Base-by-base conservation (phyloP, 805 yeast genomes). In the Vanderwaltozyma yarrowii region DNA sequence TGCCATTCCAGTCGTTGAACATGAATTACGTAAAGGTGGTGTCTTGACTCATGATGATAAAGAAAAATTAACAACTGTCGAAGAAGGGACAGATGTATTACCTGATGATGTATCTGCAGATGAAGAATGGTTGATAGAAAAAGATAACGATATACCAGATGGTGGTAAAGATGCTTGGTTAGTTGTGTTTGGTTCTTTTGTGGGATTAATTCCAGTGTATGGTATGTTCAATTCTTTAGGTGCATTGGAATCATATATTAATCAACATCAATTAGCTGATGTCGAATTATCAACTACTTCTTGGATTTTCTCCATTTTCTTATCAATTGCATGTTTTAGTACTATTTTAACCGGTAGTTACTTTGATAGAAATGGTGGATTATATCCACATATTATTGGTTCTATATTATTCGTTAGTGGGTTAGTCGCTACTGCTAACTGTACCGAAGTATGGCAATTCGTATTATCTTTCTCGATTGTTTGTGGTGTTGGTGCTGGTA, bases 291-390 rank as follows among this genome's bases (percentile, higher is more conserved):
- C 80, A 1, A 64, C 73, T 0, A 65, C 74, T 2, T 70, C 83
- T 1, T 77, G 85, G 85, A 73, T 80, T 39, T 80, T 80, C 48
- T 78, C 86, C 12, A 60, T 79, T 29, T 77, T 70, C 54, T 58
- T 73, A 40, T 66, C 74, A 10, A 53, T 76, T 28, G 65, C 76
- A 10, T 74, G 71, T 45, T 56, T 70, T n/a, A 63, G 72, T 19
- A 74, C 77, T 5, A 62, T 76, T 14, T 55, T 76, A 23, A 66
- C 73, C 2, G 87, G 80, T 17, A 71, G 76, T 3, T 54, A 75
- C 20, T 81, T 80, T 52, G 88, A 81, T 52, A 60, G 72, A 38
- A 69, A 69, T 39, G 88, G 88, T 4, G 64, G 77, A 4, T 54
- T 57, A 19, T 51, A 47, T 14, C 69, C 78, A 3, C 48, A 76